phyloP scores from a whole-genome alignment of 1,284 basidiomycete genomes.

The Tilletia indica region DNA sequence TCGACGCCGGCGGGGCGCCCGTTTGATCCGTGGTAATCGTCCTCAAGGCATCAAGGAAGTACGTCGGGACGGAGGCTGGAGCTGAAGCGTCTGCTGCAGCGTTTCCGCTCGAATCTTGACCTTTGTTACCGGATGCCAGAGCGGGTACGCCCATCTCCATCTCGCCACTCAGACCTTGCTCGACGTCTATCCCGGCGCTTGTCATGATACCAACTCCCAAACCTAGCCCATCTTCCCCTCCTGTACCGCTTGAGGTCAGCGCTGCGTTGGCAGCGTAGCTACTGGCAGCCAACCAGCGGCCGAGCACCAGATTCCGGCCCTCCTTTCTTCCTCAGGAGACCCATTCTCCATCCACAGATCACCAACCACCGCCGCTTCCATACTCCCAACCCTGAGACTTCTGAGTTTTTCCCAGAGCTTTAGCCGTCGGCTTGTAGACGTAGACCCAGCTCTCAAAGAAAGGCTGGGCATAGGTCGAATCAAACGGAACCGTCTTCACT shows the following conservation, averaged over 20 bases:
- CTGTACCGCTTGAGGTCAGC: neutral
- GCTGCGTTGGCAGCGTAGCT: neutral
- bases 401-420: slow-evolving; percentile 19
- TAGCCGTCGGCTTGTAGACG: slow-evolving; percentile 31
- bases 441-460: slow-evolving; percentile 47
- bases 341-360: slow-evolving; percentile 35
- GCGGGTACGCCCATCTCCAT: neutral
- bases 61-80: slow-evolving; percentile 5
- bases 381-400: slow-evolving; percentile 26
- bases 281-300: slow-evolving; percentile 9
- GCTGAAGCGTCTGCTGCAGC: slow-evolving; percentile 1
- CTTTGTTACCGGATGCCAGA: neutral
- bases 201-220: slow-evolving; percentile 12
- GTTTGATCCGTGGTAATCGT: neutral
- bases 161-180: slow-evolving; percentile 4
- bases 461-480: slow-evolving; percentile 28
- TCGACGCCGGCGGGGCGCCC: neutral
- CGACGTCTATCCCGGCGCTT: neutral
- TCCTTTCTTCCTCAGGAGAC: slow-evolving; percentile 34
- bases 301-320: neutral
- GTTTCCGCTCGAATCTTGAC: neutral
- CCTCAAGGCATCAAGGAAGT: slow-evolving; percentile 10
- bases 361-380: slow-evolving; percentile 45
- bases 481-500: slow-evolving; percentile 7
- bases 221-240: slow-evolving; percentile 6